phyloP scores from a whole-genome alignment of 495 filamentous ascomycete species.

The Penicillium herquei region DNA sequence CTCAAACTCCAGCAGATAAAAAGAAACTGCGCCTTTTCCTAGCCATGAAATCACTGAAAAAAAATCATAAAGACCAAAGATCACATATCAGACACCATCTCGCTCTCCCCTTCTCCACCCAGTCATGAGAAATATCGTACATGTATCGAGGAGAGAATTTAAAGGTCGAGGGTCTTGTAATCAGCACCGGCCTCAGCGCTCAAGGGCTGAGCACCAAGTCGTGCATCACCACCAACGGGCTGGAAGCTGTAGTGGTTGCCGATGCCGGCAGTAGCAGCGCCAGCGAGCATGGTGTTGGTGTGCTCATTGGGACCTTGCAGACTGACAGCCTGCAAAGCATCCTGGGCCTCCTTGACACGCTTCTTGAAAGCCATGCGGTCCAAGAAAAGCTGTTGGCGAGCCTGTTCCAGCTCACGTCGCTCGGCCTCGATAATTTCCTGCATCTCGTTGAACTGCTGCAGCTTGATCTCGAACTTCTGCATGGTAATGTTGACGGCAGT shows the following conservation, averaged over 20 bases:
- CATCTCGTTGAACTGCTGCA: conserved; percentile 94
- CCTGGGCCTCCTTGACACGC: conserved; percentile 77
- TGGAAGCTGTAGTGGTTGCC: conserved; percentile 64
- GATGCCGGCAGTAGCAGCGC: conserved; percentile 43
- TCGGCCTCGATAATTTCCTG: conserved; percentile 88
- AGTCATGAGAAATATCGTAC: conserved; percentile 27
- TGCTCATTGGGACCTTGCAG: conserved; percentile 55
- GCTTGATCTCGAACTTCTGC: conserved; percentile 78
- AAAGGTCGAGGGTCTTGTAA: conserved; percentile 50
- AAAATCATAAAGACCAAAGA: conserved; percentile 31
- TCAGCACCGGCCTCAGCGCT: conserved; percentile 58
- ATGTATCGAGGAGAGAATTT: conserved; percentile 24
- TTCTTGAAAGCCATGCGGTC: conserved; percentile 89
- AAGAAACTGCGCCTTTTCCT: conserved; percentile 33
- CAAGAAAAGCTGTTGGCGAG: conserved; percentile 87
- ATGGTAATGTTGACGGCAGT: conserved; percentile 80
- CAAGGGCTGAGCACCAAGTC: conserved; percentile 59
- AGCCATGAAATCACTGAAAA: conserved; percentile 19
- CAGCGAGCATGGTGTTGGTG: conserved; percentile 50
- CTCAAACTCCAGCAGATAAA: conserved; percentile 26
- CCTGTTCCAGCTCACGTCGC: conserved; percentile 85
- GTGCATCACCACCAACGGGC: conserved; percentile 37
- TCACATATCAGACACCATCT: conserved; percentile 2
- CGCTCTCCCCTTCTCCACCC: conserved; percentile 7
- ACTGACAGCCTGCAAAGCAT: conserved; percentile 63